Base-by-base conservation (phyloP, 2,329 filamentous ascomycete species). In the Claviceps humidiphila region DNA sequence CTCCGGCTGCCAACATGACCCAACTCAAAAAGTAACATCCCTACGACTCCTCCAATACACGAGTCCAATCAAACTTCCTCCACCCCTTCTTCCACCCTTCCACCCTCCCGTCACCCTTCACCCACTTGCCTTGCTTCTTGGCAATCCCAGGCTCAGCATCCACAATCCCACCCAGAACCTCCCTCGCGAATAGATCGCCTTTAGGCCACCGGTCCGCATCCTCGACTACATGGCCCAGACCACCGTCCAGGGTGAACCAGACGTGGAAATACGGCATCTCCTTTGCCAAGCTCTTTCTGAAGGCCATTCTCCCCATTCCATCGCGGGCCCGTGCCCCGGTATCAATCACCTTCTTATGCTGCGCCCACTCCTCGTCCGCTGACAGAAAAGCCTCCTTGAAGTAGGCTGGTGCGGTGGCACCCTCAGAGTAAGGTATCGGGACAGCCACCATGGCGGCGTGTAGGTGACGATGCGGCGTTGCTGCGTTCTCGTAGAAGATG, bases 201-300 rank as follows among this genome's bases (percentile, higher is more conserved):
- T 78, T 80, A 0, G 94, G 94, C 93, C 93, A 98, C 49, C 82
- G 75, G 48, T 81, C 77, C 30, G 82, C 74, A 60, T 98, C 87
- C 68, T 98, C 93, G 0, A 98, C 87, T 8, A 98, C 75, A 66
- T 98, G 93, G 0, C 89, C 93, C 58, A 98, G 69, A 0, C 93
- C 93, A 2, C 93, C 93, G 63, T 98, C 90, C 1, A 98, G 72
- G 50, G 82, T 80, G 64, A 97, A 97, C 90, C 91, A 98, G 20
- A 84, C 91, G 66, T 98, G 93, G 62, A 98, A 98, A 66, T 98
- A 98, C 0, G 94, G 91, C 87, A 94, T 91, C 72, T 98, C 91
- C 70, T 94, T 95, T 13, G 87, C 88, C 55, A 98, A 74, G 20
- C 79, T 85, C 53, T 82, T 77, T 1, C 91, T 78, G 66, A 98